These are phyloP conservation scores for Fusarium falciforme DNA, from an alignment of 2,329 filamentous ascomycete genomes.

Conservation along the genomic window DNA sequence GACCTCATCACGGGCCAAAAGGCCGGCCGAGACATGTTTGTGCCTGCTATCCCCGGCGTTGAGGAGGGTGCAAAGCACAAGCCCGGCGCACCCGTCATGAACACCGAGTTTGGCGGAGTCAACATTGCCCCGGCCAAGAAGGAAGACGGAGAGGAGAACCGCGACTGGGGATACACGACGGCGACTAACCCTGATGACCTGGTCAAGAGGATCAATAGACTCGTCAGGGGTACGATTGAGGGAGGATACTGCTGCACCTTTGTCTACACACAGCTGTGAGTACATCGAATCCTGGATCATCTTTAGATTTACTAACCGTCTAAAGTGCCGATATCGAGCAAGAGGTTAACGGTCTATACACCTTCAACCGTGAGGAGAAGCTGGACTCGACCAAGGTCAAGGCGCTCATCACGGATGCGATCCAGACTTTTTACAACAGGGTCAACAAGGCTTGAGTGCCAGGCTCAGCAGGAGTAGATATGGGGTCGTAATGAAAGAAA, in stretches of 20 bases:
- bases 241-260: conserved; percentile 70
- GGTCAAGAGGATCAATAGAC: conserved; percentile 66
- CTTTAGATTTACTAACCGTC: conserved; percentile 12
- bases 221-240: conserved; percentile 68
- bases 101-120: conserved; percentile 75
- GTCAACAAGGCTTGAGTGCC: conserved; percentile 20
- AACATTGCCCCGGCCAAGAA: conserved; percentile 67
- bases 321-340: conserved; percentile 70
- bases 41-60: conserved; percentile 53
- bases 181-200: conserved; percentile 70
- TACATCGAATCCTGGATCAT: conserved; percentile 13
- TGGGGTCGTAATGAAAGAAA: neutral
- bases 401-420: conserved; percentile 66
- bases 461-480: neutral
- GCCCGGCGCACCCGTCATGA: conserved; percentile 69
- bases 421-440: conserved; percentile 57
- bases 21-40: conserved; percentile 65
- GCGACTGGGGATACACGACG: conserved; percentile 77
- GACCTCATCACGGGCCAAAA: conserved; percentile 66
- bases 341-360: conserved; percentile 75
- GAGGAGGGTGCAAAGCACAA: conserved; percentile 64
- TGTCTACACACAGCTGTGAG: conserved; percentile 75
- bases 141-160: conserved; percentile 51
- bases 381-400: conserved; percentile 67
- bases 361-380: conserved; percentile 71